Conservation (phyloP, 108 stramenopile species). For the Cyclotella atomus region DNA sequence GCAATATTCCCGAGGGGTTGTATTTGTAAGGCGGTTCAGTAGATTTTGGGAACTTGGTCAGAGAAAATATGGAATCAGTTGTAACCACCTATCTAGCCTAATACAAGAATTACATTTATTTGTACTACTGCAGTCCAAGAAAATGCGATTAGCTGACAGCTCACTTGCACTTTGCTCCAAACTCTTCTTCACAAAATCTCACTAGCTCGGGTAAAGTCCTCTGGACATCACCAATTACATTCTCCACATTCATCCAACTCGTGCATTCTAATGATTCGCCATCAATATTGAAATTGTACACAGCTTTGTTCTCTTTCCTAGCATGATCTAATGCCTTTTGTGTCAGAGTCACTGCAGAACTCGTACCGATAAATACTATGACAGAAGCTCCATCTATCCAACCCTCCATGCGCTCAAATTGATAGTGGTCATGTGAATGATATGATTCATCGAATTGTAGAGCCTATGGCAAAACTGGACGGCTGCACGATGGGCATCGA, state of each 20-base stretch:
- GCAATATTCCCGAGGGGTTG: constrained; percentile 97
- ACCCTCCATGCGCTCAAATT: constrained; percentile 69
- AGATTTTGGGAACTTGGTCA: too few species aligned
- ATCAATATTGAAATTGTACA: constrained; percentile 71
- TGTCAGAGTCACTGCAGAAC: constrained; percentile 63
- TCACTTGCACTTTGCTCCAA: not conserved
- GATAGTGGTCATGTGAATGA: constrained; percentile 75
- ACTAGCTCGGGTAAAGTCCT: constrained; percentile 40
- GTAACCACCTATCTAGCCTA: too few species aligned
- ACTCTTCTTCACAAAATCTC: constrained; percentile 15
- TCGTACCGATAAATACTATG: constrained; percentile 72
- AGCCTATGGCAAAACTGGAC: constrained; percentile 60
- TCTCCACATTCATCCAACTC: constrained; percentile 58
- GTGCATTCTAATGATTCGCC: constrained; percentile 38
- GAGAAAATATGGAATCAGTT: too few species aligned
- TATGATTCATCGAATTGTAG: constrained; percentile 82
- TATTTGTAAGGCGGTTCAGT: constrained; percentile 86
- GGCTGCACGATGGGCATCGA: constrained; percentile 58
- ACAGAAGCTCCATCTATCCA: constrained; percentile 56
- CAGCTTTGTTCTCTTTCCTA: constrained; percentile 31
- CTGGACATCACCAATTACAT: constrained; percentile 59
- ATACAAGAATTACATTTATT: too few species aligned
- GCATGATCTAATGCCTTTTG: constrained; percentile 71
- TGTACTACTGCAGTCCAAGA: too few species aligned
- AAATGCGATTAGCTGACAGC: too few species aligned